A percentile compares a stretch with the other conserved stretches of the same genome.
Conservation (phyloP, 768 basidiomycete genomes). For the Xerocomus brunneocitrinus region DNA sequence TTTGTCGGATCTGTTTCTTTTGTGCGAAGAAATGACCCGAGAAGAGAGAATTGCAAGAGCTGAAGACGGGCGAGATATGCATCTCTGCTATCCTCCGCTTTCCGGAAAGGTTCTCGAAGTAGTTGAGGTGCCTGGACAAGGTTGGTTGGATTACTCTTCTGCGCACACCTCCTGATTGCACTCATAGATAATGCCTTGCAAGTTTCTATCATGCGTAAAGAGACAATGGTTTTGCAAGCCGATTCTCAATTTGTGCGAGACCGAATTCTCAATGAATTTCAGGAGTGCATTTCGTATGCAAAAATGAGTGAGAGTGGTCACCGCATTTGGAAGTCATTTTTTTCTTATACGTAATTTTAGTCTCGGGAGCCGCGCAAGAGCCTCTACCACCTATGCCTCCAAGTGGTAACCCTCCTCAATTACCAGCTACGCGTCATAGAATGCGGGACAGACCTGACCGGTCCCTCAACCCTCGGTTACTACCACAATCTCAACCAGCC, state of each 20-base stretch:
- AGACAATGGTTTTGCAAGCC: conserved; percentile 65
- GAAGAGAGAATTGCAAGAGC: conserved; percentile 52
- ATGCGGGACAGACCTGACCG: conserved; percentile 20
- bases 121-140: conserved; percentile 53
- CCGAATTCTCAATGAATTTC: conserved; percentile 62
- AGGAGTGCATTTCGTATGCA: conserved; percentile 83
- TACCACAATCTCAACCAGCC: conserved; percentile 2
- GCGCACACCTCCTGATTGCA: conserved; percentile 11
- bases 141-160: conserved; percentile 35
- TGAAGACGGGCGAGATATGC: conserved; percentile 74
- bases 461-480: conserved; percentile 15
- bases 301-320: conserved; percentile 49
- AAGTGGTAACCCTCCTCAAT: conserved; percentile 31
- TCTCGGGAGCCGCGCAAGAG: conserved; percentile 55
- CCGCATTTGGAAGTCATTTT: not conserved
- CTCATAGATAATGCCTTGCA: conserved; percentile 64
- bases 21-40: conserved; percentile 79
- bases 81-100: conserved; percentile 90
- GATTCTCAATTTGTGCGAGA: conserved; percentile 58
- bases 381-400: conserved; percentile 66
- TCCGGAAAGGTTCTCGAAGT: conserved; percentile 89
- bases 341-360: conserved; percentile 30
- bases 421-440: conserved; percentile 7
- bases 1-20: conserved; percentile 86
- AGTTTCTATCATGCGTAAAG: conserved; percentile 84